These are phyloP conservation scores for Penicillium sp. DNA, from an alignment of 2,329 filamentous ascomycete genomes.

Conservation along the genomic window DNA sequence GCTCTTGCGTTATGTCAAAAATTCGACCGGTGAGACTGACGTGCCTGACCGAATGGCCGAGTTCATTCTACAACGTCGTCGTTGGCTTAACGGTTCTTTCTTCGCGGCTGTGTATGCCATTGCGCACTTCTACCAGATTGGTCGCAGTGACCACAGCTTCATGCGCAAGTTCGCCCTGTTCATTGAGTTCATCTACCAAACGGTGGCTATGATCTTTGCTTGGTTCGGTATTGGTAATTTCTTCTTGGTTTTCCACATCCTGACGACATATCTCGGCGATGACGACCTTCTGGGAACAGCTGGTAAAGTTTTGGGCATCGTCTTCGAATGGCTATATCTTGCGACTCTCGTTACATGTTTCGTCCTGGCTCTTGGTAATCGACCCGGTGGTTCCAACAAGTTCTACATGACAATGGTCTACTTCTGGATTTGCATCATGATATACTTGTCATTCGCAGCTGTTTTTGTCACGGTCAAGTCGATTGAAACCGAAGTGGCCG, in stretches of 20 bases:
- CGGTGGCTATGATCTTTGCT: constrained; percentile 93
- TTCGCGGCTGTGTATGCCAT: constrained; percentile 96
- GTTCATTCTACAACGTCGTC: constrained; percentile 89
- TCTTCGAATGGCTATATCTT: constrained; percentile 96
- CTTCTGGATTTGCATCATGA: constrained; percentile 96
- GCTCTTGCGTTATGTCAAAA: constrained; percentile 98
- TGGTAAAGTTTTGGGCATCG: constrained; percentile 77
- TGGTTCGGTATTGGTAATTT: constrained; percentile 99
- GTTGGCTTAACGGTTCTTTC: constrained; percentile 98
- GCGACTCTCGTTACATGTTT: constrained; percentile 92
- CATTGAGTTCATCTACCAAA: constrained; percentile 91
- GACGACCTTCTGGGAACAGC: constrained; percentile 69
- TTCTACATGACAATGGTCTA: constrained; percentile 97
- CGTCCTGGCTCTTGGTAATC: constrained; percentile 89
- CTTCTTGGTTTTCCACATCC: constrained; percentile 96
- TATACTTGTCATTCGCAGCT: constrained; percentile 91
- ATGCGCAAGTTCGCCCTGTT: constrained; percentile 86
- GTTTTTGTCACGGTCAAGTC: constrained; percentile 90
- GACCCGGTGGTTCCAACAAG: constrained; percentile 88
- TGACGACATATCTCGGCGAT: constrained; percentile 80
- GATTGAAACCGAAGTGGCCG: constrained; percentile 68
- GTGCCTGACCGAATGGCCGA: constrained; percentile 93
- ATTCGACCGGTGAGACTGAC: constrained; percentile 92
- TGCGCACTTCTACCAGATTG: constrained; percentile 94
- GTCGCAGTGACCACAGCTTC: constrained; percentile 86